Conservation (phyloP, 148 eudicot species). For the Oxyria digyna region DNA sequence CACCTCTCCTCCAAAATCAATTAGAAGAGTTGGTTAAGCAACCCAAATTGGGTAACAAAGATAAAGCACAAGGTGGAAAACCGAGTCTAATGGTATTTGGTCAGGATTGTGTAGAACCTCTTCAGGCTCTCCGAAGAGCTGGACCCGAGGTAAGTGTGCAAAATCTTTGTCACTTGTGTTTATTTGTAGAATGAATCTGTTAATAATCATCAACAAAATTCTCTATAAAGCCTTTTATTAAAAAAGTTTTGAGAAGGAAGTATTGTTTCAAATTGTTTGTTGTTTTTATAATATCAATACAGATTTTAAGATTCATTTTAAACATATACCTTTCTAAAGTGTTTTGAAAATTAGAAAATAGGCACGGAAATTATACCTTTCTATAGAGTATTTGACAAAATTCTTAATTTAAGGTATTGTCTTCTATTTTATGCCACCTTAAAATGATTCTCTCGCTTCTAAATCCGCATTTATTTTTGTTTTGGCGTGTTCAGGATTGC, state of each 20-base stretch:
- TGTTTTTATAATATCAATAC: too few species aligned
- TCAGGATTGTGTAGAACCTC: constrained; percentile 83
- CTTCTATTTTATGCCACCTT: too few species aligned
- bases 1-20: constrained; percentile 67
- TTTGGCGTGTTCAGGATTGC: constrained; percentile 20
- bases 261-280: too few species aligned
- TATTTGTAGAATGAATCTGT: neutral
- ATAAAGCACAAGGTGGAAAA: constrained; percentile 20
- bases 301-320: too few species aligned
- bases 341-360: too few species aligned
- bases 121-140: constrained; percentile 73
- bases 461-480: neutral
- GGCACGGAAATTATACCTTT: too few species aligned
- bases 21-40: constrained; percentile 50
- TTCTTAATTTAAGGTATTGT: too few species aligned
- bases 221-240: too few species aligned
- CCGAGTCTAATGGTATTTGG: constrained; percentile 57
- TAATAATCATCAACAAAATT: neutral
- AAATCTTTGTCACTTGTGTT: neutral
- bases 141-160: constrained; percentile 54
- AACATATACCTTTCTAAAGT: too few species aligned
- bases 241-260: too few species aligned
- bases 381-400: too few species aligned
- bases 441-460: constrained; percentile 1
- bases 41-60: constrained; percentile 27